Evolutionary conservation across 2,329 filamentous ascomycete species (phyloP), one percentile per base, ranked within the genome.

Genomic region (Cytospora schulzeri): DNA sequence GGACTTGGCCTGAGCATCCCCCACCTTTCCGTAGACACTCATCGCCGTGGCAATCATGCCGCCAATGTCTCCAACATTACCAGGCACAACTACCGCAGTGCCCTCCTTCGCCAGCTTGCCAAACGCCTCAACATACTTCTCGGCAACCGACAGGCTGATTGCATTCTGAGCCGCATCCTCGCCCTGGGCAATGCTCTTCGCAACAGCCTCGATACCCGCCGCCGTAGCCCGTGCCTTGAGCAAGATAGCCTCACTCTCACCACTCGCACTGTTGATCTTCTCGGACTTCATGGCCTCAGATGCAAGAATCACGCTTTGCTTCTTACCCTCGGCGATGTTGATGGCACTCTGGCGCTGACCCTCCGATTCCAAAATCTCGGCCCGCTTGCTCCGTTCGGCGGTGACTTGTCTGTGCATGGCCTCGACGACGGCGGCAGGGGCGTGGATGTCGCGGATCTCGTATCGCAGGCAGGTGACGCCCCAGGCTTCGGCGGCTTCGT

Each of bases 331-430:
- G 63, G 95, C 95, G 70, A 99, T 97, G 78, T 99, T 99, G 85
- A 99, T 99, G 48, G 95, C 95, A 73, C 90, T 94, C 80, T 99
- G 95, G 68, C 95, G 85, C 79, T 99, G 95, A 79, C 95, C 95
- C 75, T 99, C 95, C 0, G 92, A 97, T 65, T 99, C 95, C 56
- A 99, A 84, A 72, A 99, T 99, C 80, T 99, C 95, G 63, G 95
- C 95, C 69, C 95, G 90, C 85, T 99, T 99, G 73, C 91, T 96
- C 51, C 95, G 91, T 81, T 99, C 95, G 22, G 95, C 95, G 0
- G 95, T 98, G 58, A 99, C 95, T 77, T 98, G 94, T 69, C 95
- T 87, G 81, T 99, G 95, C 95, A 99, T 99, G 72, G 95, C 95
- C 72, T 93, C 92, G 66, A 98, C 94, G 15, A 99, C 95, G 57